Percentiles rank a stretch among this genome's conserved stretches.
Evolutionary conservation across 23 red algal genomes (phyloP).

Genomic region (Gracilariopsis chorda): DNA sequence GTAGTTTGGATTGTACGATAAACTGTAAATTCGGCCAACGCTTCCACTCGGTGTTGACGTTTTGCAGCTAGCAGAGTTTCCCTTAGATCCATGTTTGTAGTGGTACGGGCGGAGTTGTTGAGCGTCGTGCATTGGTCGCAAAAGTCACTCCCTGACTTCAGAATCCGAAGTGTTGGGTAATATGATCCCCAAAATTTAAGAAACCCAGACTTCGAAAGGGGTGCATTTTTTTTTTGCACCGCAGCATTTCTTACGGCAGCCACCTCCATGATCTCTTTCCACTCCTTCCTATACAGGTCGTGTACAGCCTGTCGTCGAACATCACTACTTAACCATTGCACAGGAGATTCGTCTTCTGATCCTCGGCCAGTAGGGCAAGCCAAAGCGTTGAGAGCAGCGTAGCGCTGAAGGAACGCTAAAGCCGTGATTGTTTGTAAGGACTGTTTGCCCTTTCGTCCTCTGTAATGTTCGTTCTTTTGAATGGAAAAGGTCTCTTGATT

Average conservation of each 20-base stretch:
- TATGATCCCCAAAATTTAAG: neutral
- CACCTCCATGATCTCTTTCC: neutral
- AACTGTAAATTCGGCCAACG: neutral
- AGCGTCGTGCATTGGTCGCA: slow-evolving; percentile 9
- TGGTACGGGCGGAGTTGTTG: neutral
- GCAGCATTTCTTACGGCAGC: neutral
- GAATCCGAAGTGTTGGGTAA: slow-evolving; percentile 1
- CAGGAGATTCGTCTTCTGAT: neutral
- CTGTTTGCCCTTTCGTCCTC: neutral
- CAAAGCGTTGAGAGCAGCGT: neutral
- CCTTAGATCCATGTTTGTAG: neutral
- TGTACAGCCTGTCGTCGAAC: neutral
- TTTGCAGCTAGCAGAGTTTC: neutral
- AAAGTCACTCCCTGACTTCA: slow-evolving; percentile 25
- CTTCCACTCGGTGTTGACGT: neutral
- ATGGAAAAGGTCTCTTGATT: neutral
- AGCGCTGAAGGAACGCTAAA: neutral
- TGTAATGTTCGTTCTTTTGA: neutral
- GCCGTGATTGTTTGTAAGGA: neutral
- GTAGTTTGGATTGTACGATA: neutral
- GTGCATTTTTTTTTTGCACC: neutral
- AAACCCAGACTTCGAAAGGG: neutral
- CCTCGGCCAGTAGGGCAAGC: neutral
- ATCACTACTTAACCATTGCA: neutral
- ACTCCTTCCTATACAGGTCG: neutral